Conservation (phyloP, 1,139 yeast genomes). For the Dujonia santamariae region DNA sequence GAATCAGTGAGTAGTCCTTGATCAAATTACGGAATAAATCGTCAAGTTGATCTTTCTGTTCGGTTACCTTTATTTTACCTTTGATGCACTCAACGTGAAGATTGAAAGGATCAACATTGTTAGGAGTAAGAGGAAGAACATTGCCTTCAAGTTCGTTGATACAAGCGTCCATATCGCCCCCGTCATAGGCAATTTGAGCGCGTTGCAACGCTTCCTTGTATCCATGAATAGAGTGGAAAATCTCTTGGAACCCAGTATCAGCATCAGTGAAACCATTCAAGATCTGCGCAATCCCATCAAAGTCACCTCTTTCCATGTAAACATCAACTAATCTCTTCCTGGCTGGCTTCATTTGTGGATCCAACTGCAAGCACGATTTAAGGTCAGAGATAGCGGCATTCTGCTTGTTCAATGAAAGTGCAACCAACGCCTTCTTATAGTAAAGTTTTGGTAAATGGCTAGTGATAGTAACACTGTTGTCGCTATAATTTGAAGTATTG, state of each 20-base stretch:
- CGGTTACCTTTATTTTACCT: no score
- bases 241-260: slow-evolving; percentile 7
- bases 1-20: slow-evolving; percentile 22
- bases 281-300: slow-evolving; percentile 20
- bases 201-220: slow-evolving; percentile 18
- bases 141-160: slow-evolving; percentile 18
- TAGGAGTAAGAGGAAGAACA: slow-evolving; percentile 23
- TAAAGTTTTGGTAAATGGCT: slow-evolving; percentile 34
- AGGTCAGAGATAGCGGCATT: slow-evolving; percentile 47
- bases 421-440: slow-evolving; percentile 54
- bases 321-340: slow-evolving; percentile 40
- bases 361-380: slow-evolving; percentile 37
- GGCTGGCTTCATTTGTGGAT: slow-evolving; percentile 41
- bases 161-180: slow-evolving; percentile 18
- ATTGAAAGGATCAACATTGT: slow-evolving; percentile 17
- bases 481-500: slow-evolving; percentile 1
- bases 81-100: slow-evolving; percentile 19
- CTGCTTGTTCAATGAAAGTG: slow-evolving; percentile 47
- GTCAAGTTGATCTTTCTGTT: slow-evolving; percentile 14
- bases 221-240: slow-evolving; percentile 14
- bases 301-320: slow-evolving; percentile 44
- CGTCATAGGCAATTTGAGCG: slow-evolving; percentile 15
- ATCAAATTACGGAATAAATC: slow-evolving; percentile 21
- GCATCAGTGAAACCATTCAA: slow-evolving; percentile 11
- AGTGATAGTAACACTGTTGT: neutral